Percentiles rank a stretch among this genome's conserved stretches.
Conservation (phyloP, 805 yeast genomes). For the Wickerhamomyces sydowiorum region DNA sequence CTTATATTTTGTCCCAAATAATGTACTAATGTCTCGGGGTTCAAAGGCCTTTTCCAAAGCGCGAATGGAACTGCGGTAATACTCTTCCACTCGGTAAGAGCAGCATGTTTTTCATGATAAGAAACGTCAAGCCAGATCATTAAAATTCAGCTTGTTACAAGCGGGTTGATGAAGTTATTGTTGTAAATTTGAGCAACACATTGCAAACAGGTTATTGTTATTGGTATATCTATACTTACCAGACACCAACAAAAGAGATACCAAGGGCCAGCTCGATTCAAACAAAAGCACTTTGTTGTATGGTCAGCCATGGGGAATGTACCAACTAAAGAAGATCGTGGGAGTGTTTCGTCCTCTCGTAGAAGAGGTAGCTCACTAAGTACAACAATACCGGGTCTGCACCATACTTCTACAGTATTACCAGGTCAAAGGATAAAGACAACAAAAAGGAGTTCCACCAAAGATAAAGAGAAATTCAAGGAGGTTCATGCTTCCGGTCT, state of each 20-base stretch:
- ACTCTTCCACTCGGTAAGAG: no score
- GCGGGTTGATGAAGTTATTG: not conserved
- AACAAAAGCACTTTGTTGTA: no score
- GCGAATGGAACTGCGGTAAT: no score
- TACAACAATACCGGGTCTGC: slow-evolving; percentile 8
- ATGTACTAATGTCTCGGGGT: no score
- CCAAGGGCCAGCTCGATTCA: no score
- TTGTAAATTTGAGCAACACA: not conserved
- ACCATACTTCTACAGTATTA: slow-evolving; percentile 1
- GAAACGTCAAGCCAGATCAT: no score
- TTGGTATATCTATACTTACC: no score
- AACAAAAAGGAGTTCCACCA: slow-evolving; percentile 34
- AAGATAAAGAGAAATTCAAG: slow-evolving; percentile 47
- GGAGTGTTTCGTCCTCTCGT: slow-evolving; percentile 7
- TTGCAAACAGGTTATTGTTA: no score
- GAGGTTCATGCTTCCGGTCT: slow-evolving; percentile 52
- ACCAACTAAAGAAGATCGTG: slow-evolving; percentile 36
- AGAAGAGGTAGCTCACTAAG: slow-evolving; percentile 12
- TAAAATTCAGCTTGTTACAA: not conserved
- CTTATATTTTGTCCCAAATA: no score
- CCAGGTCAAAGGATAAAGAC: slow-evolving; percentile 1
- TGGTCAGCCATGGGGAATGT: slow-evolving; percentile 43
- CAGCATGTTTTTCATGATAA: no score
- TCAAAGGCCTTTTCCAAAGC: no score
- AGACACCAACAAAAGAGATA: not conserved